Evolutionary conservation across 2,329 filamentous ascomycete genomes (phyloP), one percentile per base, ranked within the genome.

Genomic region (Botrytis fabae): DNA sequence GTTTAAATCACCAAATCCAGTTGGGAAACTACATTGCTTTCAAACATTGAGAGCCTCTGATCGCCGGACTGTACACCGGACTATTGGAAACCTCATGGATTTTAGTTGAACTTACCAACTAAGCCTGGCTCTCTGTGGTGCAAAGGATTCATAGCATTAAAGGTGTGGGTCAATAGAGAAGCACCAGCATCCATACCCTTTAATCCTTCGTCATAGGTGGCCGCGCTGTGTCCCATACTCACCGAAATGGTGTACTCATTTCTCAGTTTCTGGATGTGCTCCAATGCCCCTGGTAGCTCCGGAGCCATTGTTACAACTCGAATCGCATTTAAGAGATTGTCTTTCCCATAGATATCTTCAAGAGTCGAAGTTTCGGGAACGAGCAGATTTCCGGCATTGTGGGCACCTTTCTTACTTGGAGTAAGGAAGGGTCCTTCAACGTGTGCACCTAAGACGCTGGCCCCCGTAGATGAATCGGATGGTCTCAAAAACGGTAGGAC

Each of bases 391-490:
- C 74, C 69, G 2, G 77, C 76, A 77, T 79, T 76, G 57, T 88
- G 86, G 10, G 86, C 86, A 57, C 87, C 87, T 78, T 85, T 86
- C 77, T 88, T 88, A 5, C 80, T 79, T 1, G 85, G 83, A 73
- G 85, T 82, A 9, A 89, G 83, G 76, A 86, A 88, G 12, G 87
- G 87, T 2, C 87, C 87, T 83, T 89, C 87, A 28, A 83, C 82
- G 76, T 89, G 87, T n/a, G 86, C 86, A 44, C 87, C 87, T 1
- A 88, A 83, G 9, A 88, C 81, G 28, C 84, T 83, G n/a, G 87
- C 86, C 7, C 83, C 83, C 22, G 79, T 75, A 16, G 81, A 74
- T 25, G 85, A 83, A 18, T 81, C 77, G 35, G 83, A 81, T 22
- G 86, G 85, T 35, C 76, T 78, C 5, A 88, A 81, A 35, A 81